These are phyloP conservation scores for Dillenia turbinata DNA, from an alignment of 164 flowering plant genomes.

Conservation along the genomic window DNA sequence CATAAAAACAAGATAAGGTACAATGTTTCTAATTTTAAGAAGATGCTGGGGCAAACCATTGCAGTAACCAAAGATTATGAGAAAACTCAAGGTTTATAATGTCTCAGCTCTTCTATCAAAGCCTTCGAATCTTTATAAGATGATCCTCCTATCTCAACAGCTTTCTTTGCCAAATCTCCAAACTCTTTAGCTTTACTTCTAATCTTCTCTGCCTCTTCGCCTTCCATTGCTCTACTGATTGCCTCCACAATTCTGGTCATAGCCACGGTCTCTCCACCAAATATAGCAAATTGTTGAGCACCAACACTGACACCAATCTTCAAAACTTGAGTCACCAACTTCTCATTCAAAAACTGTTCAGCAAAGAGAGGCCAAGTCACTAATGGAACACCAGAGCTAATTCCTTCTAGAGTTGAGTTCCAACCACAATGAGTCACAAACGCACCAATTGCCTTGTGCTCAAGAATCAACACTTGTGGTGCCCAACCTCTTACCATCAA, in stretches of 20 bases:
- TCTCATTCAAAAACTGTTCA: conserved; percentile 34
- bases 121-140: conserved; percentile 18
- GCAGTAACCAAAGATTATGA: no score
- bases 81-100: no score
- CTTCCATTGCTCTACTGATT: conserved; percentile 21
- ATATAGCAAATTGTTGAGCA: background rate
- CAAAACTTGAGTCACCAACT: conserved; percentile 20
- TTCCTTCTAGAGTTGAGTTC: conserved; percentile 34
- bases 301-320: conserved; percentile 18
- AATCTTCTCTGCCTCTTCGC: conserved; percentile 22
- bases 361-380: conserved; percentile 38
- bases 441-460: conserved; percentile 27
- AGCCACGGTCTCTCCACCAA: conserved; percentile 4
- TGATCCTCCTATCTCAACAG: conserved; percentile 34
- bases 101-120: conserved; percentile 18
- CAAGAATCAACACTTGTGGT: conserved; percentile 32
- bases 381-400: conserved; percentile 28
- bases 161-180: conserved; percentile 25
- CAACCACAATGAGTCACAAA: conserved; percentile 46
- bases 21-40: no score
- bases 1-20: no score
- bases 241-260: conserved; percentile 18
- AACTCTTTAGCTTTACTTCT: conserved; percentile 17
- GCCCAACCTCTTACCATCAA: conserved; percentile 38
- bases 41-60: no score